Evolutionary conservation across 2,329 filamentous ascomycete species (phyloP).

Genomic region (Alternaria longipes): DNA sequence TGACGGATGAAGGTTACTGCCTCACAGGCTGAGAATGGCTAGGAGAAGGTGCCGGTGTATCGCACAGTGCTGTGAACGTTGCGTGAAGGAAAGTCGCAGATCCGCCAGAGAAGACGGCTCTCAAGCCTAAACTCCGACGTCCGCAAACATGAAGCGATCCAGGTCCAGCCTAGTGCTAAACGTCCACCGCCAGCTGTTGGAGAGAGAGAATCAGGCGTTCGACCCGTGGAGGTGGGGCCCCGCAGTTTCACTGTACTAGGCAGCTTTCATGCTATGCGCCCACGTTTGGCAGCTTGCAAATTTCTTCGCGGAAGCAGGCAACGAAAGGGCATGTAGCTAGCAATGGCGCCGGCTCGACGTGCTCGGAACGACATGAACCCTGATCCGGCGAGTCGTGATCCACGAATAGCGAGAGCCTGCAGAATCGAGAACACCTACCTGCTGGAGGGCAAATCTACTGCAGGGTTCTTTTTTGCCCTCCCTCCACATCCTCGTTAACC

Average conservation of each 20-base stretch:
- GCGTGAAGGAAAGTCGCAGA: conserved; percentile 12
- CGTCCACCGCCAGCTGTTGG: conserved; percentile 25
- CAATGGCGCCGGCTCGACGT: conserved; percentile 1
- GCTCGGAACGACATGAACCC: neutral
- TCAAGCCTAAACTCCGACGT: conserved; percentile 27
- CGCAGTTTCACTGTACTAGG: conserved; percentile 31
- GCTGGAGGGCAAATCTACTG: neutral
- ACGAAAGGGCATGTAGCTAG: conserved; percentile 1
- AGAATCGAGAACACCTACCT: conserved; percentile 1
- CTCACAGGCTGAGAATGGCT: neutral
- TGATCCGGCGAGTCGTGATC: neutral
- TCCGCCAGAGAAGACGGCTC: conserved; percentile 14
- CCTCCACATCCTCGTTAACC: neutral
- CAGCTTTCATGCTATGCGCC: conserved; percentile 1
- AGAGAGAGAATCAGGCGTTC: conserved; percentile 25
- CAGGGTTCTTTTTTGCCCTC: neutral
- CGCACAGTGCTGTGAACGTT: conserved; percentile 4
- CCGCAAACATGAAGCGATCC: conserved; percentile 12
- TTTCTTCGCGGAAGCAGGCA: neutral
- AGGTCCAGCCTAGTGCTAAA: conserved; percentile 23
- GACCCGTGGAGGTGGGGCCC: conserved; percentile 38
- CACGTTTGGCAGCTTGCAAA: neutral
- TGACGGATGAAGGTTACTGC: neutral
- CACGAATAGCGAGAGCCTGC: neutral
- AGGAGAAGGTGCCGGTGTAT: neutral